Conservation (phyloP, 1,284 basidiomycete genomes). For the Apiotrichum porosum region DNA sequence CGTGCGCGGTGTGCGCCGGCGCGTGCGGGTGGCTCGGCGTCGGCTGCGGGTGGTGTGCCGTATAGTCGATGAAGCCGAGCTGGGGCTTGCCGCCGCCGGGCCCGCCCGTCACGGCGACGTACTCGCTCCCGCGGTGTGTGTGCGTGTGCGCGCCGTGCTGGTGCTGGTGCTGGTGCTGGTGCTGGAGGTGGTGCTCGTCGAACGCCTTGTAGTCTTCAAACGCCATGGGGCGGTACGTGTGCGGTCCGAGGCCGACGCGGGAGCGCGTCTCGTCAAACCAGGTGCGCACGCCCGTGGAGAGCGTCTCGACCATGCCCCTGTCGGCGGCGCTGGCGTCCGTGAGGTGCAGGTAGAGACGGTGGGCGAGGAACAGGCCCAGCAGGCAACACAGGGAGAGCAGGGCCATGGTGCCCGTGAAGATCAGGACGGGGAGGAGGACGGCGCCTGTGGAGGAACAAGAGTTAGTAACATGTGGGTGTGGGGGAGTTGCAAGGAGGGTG, state of each 20-base stretch:
- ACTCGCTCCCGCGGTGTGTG: background rate
- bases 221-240: background rate
- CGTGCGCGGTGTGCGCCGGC: no score
- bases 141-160: background rate
- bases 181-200: background rate
- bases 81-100: no score
- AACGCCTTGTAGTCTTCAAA: constrained; percentile 5
- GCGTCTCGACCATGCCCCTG: background rate
- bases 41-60: background rate
- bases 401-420: constrained; percentile 32
- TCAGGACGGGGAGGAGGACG: constrained; percentile 35
- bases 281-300: background rate
- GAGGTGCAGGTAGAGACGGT: constrained; percentile 40
- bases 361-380: constrained; percentile 35
- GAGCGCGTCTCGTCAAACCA: constrained; percentile 31
- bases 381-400: constrained; percentile 24
- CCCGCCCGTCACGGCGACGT: no score
- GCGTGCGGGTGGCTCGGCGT: background rate
- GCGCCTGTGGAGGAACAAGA: constrained; percentile 16
- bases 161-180: no score
- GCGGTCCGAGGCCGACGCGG: constrained; percentile 14
- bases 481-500: background rate
- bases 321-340: background rate
- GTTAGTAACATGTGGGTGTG: background rate
- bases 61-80: background rate